A percentile compares a stretch with the other conserved stretches of the same genome.
phyloP scores from a whole-genome alignment of 352 stramenopile species.

The Aphanomyces astaci region DNA sequence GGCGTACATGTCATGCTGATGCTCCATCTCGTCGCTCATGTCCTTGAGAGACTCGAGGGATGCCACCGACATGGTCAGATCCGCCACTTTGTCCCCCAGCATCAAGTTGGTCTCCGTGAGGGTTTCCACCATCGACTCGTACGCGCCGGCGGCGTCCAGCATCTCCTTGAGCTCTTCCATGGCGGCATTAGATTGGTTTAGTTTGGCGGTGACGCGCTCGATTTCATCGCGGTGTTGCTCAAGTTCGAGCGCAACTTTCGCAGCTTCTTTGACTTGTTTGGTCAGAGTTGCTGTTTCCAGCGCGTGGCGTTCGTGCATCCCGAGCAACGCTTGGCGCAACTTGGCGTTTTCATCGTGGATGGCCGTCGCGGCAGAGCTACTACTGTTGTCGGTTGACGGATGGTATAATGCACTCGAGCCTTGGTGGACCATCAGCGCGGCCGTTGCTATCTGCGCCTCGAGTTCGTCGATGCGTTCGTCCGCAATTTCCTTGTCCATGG shows the following conservation, averaged over 20 bases:
- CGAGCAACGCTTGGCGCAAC: slow-evolving; percentile 68
- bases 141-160: slow-evolving; percentile 76
- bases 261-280: slow-evolving; percentile 66
- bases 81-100: slow-evolving; percentile 69
- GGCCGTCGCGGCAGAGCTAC: slow-evolving; percentile 32
- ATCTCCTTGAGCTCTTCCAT: slow-evolving; percentile 82
- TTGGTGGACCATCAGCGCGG: slow-evolving; percentile 36
- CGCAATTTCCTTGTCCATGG: slow-evolving; percentile 85
- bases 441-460: slow-evolving; percentile 58
- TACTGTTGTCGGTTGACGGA: not conserved
- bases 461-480: slow-evolving; percentile 75
- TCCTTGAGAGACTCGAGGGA: slow-evolving; percentile 76
- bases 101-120: slow-evolving; percentile 83
- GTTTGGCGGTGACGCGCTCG: slow-evolving; percentile 54
- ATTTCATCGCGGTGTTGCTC: slow-evolving; percentile 56
- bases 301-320: slow-evolving; percentile 65
- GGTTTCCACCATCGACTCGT: slow-evolving; percentile 84
- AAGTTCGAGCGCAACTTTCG: slow-evolving; percentile 66
- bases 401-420: not conserved
- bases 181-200: slow-evolving; percentile 46
- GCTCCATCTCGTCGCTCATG: slow-evolving; percentile 83
- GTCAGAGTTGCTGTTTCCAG: slow-evolving; percentile 77
- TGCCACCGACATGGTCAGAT: slow-evolving; percentile 58
- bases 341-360: slow-evolving; percentile 79
- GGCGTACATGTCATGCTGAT: slow-evolving; percentile 79